A percentile compares a stretch with the other conserved stretches of the same genome.
Evolutionary conservation across 1,284 basidiomycete genomes (phyloP).

Genomic region (Chalciporus piperatoides): DNA sequence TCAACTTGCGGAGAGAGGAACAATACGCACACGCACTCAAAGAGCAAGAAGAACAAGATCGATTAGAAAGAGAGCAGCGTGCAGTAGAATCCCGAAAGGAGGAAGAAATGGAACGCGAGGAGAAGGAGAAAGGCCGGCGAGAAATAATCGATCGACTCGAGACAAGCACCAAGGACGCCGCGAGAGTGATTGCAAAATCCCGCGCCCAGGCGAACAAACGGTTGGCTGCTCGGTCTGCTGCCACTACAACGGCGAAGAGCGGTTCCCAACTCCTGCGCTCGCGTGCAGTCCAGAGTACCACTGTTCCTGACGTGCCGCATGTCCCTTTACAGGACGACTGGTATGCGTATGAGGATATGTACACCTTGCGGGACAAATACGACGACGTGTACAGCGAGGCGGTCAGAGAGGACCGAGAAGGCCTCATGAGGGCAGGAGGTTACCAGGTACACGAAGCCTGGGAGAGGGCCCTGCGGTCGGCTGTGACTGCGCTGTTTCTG

Average conservation of each 20-base stretch:
- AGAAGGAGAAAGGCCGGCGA: slow-evolving; percentile 68
- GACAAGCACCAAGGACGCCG: slow-evolving; percentile 66
- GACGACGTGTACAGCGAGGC: slow-evolving; percentile 71
- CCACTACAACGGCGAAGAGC: slow-evolving; percentile 44
- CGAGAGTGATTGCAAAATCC: slow-evolving; percentile 66
- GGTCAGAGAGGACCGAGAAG: slow-evolving; percentile 71
- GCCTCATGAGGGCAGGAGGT: slow-evolving; percentile 81
- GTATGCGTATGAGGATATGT: slow-evolving; percentile 72
- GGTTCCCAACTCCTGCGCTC: slow-evolving; percentile 51
- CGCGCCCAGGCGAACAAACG: slow-evolving; percentile 60
- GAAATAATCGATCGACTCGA: slow-evolving; percentile 81
- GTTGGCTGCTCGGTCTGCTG: slow-evolving; percentile 49
- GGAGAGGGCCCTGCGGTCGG: slow-evolving; percentile 77
- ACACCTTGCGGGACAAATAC: slow-evolving; percentile 52
- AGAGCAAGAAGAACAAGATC: slow-evolving; percentile 72
- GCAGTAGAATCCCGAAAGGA: slow-evolving; percentile 65
- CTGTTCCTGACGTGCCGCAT: slow-evolving; percentile 73
- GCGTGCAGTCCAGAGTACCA: slow-evolving; percentile 52
- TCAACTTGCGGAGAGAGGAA: slow-evolving; percentile 76
- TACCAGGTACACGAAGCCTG: slow-evolving; percentile 82
- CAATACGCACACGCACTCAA: slow-evolving; percentile 64
- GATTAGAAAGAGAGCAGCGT: slow-evolving; percentile 67
- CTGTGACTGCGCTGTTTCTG: slow-evolving; percentile 73
- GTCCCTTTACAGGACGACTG: slow-evolving; percentile 71
- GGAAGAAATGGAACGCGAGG: slow-evolving; percentile 72